Percentiles rank a stretch among this genome's conserved stretches.
phyloP scores from a whole-genome alignment of 192 early-diverging fungal genomes.

The Mortierella antarctica region DNA sequence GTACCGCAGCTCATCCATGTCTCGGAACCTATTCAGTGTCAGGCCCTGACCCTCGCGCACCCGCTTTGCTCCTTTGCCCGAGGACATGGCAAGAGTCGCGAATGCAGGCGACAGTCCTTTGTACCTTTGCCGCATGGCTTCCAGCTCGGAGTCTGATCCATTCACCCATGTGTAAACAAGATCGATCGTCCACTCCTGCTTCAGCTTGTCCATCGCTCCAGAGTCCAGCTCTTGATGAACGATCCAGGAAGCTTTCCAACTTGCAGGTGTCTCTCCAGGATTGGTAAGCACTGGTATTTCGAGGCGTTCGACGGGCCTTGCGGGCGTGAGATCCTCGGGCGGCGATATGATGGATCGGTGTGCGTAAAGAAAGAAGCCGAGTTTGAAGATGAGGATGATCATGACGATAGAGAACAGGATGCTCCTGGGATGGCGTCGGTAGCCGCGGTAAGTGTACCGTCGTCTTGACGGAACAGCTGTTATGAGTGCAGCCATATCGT shows the following conservation, averaged over 20 bases:
- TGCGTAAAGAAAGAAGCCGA: neutral
- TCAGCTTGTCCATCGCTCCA: neutral
- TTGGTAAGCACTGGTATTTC: neutral
- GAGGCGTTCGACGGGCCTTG: neutral
- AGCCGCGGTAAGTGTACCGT: neutral
- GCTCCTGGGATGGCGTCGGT: neutral
- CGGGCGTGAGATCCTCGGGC: neutral
- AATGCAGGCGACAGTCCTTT: slow-evolving; percentile 6
- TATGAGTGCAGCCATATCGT: neutral
- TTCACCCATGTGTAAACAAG: slow-evolving; percentile 60
- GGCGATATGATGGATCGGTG: neutral
- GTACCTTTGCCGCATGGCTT: slow-evolving; percentile 16
- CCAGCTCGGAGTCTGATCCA: slow-evolving; percentile 31
- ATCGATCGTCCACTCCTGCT: slow-evolving; percentile 18
- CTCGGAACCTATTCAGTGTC: slow-evolving; percentile 37
- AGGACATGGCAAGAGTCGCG: neutral
- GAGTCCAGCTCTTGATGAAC: neutral
- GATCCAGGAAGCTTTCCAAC: slow-evolving; percentile 14
- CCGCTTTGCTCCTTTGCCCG: neutral
- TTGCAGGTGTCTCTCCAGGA: neutral
- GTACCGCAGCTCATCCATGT: slow-evolving; percentile 51
- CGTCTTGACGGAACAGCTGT: neutral
- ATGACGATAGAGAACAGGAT: neutral
- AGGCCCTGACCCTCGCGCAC: neutral
- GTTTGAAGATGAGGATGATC: slow-evolving; percentile 12